These are phyloP conservation scores for Raphanus hybrid DNA, from an alignment of 441 rosid species.

Conservation along the genomic window DNA sequence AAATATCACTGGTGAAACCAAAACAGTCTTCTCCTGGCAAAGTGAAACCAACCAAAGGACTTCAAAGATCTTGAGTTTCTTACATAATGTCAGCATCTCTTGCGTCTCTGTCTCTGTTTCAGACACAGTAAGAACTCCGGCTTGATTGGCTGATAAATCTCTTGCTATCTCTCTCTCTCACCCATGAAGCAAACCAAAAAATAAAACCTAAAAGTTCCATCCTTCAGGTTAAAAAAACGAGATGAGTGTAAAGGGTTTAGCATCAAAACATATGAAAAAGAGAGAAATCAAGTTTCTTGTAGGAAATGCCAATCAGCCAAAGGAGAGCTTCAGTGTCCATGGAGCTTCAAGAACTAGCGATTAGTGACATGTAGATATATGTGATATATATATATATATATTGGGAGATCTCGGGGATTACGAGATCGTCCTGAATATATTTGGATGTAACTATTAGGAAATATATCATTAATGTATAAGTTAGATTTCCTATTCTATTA, in stretches of 20 bases:
- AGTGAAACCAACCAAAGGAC: slow-evolving; percentile 23
- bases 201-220: slow-evolving; percentile 28
- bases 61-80: slow-evolving; percentile 16
- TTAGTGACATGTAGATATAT: slow-evolving; percentile 5
- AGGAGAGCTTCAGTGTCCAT: slow-evolving; percentile 26
- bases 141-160: slow-evolving; percentile 21
- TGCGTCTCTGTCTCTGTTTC: slow-evolving; percentile 25
- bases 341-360: slow-evolving; percentile 8
- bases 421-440: too few relatives aligned
- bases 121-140: slow-evolving; percentile 33
- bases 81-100: slow-evolving; percentile 16
- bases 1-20: slow-evolving; percentile 8
- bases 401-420: too few relatives aligned
- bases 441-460: too few relatives aligned
- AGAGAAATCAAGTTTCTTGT: slow-evolving; percentile 27
- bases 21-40: slow-evolving; percentile 18
- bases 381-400: too few relatives aligned
- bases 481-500: too few relatives aligned
- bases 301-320: slow-evolving; percentile 28
- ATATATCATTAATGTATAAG: too few relatives aligned
- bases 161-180: slow-evolving; percentile 14
- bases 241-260: slow-evolving; percentile 35
- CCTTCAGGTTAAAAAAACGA: slow-evolving; percentile 35
- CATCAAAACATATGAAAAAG: slow-evolving; percentile 23
- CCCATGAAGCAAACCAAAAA: slow-evolving; percentile 34